Evolutionary conservation across 495 filamentous ascomycete species (phyloP).

Genomic region (Lophiostoma macrostomum): DNA sequence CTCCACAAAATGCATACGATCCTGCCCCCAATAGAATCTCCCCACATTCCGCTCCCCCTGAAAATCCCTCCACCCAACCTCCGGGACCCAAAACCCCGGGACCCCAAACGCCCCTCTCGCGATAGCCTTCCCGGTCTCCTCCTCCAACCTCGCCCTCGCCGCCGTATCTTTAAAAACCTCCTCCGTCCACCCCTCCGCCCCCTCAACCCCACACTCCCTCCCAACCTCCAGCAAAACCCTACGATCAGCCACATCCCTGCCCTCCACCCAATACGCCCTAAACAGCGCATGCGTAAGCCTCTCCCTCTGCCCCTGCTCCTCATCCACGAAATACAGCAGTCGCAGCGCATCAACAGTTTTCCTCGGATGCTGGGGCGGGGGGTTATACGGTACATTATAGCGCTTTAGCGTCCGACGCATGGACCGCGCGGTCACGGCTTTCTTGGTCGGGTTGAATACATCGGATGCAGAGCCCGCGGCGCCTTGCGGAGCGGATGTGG

Average conservation of each 20-base stretch:
- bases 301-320: background rate
- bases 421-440: slow-evolving; percentile 20
- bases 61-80: slow-evolving; percentile 13
- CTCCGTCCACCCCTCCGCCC: background rate
- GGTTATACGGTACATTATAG: slow-evolving; percentile 25
- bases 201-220: slow-evolving; percentile 7
- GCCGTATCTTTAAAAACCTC: slow-evolving; percentile 3
- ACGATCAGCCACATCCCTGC: slow-evolving; percentile 18
- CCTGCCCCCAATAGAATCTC: slow-evolving; percentile 30
- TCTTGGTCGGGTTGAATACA: slow-evolving; percentile 33
- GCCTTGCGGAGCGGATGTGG: slow-evolving; percentile 31
- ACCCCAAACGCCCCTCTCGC: slow-evolving; percentile 25
- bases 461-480: slow-evolving; percentile 32
- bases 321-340: slow-evolving; percentile 14
- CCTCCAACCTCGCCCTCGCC: slow-evolving; percentile 11
- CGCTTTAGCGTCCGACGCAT: slow-evolving; percentile 22
- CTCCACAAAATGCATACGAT: slow-evolving; percentile 32
- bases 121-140: slow-evolving; percentile 18
- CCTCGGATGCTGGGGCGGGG: slow-evolving; percentile 25
- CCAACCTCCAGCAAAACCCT: slow-evolving; percentile 10
- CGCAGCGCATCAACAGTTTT: slow-evolving; percentile 27
- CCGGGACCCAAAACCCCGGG: slow-evolving; percentile 27
- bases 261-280: slow-evolving; percentile 28
- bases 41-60: slow-evolving; percentile 10
- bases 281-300: slow-evolving; percentile 20